A percentile compares a stretch with the other conserved stretches of the same genome.
These are phyloP conservation scores for Pseudocercospora fijiensis DNA, from an alignment of 2,329 filamentous ascomycete genomes.

Conservation along the genomic window DNA sequence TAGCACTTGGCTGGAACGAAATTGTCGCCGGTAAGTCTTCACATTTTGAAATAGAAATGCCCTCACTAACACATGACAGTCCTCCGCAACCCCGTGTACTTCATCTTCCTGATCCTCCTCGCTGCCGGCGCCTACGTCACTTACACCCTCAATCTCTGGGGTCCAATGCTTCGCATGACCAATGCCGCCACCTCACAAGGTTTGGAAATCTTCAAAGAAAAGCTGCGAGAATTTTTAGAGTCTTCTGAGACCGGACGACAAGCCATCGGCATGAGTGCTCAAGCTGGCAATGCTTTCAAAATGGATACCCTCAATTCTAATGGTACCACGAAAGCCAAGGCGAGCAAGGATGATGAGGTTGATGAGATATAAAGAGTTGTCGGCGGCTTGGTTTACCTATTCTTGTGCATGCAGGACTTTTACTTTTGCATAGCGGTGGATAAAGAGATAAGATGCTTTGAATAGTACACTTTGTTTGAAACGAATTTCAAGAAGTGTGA, in stretches of 20 bases:
- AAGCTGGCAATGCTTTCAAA: slow-evolving; percentile 55
- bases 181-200: slow-evolving; percentile 86
- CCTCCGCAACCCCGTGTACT: slow-evolving; percentile 88
- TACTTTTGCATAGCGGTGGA: slow-evolving; percentile 10
- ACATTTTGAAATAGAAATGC: neutral
- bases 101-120: slow-evolving; percentile 78
- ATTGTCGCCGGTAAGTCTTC: slow-evolving; percentile 76
- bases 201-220: slow-evolving; percentile 86
- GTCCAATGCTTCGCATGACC: slow-evolving; percentile 91
- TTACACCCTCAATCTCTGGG: slow-evolving; percentile 91
- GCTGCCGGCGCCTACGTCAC: slow-evolving; percentile 80
- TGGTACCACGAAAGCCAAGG: slow-evolving; percentile 43
- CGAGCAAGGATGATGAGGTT: slow-evolving; percentile 35
- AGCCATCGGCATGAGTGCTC: slow-evolving; percentile 68
- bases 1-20: slow-evolving; percentile 98
- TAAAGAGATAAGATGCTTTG: neutral
- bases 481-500: neutral
- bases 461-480: neutral
- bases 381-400: slow-evolving; percentile 4
- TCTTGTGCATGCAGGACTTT: slow-evolving; percentile 3
- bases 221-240: slow-evolving; percentile 84
- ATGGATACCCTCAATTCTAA: slow-evolving; percentile 37
- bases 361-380: slow-evolving; percentile 37
- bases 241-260: slow-evolving; percentile 80
- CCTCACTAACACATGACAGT: slow-evolving; percentile 55